Base-by-base conservation (phyloP, 345 rosid genomes). In the Pseudoturritis turrita region DNA sequence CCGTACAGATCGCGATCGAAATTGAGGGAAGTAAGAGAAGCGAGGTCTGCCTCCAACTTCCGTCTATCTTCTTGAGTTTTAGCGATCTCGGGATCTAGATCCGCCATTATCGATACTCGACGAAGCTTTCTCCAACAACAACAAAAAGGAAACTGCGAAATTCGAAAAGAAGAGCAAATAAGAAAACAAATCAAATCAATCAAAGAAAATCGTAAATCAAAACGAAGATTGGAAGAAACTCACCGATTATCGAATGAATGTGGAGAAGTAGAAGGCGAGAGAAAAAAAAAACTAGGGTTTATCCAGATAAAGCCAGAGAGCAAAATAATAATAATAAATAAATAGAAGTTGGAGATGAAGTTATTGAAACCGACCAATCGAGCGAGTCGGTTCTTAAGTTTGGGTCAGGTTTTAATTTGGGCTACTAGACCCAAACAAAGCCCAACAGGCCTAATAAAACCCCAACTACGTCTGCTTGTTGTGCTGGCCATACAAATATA, bases 1-100 rank as follows among this genome's bases (percentile, higher is more conserved):
- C 96, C 94, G 28, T 95, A 95, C 15, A 95, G 87, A 65, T 95
- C 97, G 15, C 84, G 82, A 70, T 91, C 98, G 74, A 75, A 91
- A 17, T 81, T 88, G 12, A 95, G 35, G 15, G 97, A 80, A 44
- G 81, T 86, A 47, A 89, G 92, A 14, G 94, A 84, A 9, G 88
- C 96, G 29, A 89, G 83, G 28, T 91, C 93, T 54, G 89, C 84
- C 80, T 95, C 97, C 82, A 84, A 70, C 67, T 75, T 82, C 41
- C 69, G 77, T 23, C 92, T 83, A 79, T 95, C 96, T 67, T 95
- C 97, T 62, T 95, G 98, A 36, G 87, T 88, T 76, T 78, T 87
- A 10, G 94, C 88, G 23, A 95, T 95, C 79, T 95, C 96, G 17
- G 81, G 77, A 77, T 91, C 98, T 78, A 87, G 52, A 68, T 71